Evolutionary conservation across 2,329 filamentous ascomycete genomes (phyloP), one percentile per base, ranked within the genome.

Genomic region (Byssoonygena ceratinophila): DNA sequence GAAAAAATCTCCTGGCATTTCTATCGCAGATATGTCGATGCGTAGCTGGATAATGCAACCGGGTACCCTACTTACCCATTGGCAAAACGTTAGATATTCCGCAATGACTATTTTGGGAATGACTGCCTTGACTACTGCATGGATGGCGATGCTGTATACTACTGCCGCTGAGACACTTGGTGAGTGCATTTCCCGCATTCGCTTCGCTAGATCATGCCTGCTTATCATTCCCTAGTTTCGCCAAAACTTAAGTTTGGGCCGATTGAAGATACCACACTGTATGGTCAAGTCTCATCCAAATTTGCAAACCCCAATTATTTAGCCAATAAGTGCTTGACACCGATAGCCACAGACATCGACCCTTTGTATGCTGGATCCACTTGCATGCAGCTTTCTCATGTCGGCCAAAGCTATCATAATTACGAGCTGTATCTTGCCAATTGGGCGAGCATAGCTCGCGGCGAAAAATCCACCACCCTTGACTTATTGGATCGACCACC

Each of bases 1-100:
- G 22, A 77, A 75, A 51, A 71, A 75, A 7, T 77, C 80, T 0
- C 69, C 72, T 2, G 86, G 86, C 1, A 77, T 90, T 54, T 87
- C 81, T 0, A 75, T 91, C 14, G 82, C 86, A 0, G 85, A 91
- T 61, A 79, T 90, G 71, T 83, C 78, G 14, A 88, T 91, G 84
- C 76, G 85, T 44, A 77, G 77, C 40, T 91, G 85, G 86, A 77
- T 84, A 18, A 78, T 82, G 69, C 80, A 84, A 65, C 84, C 85
- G 0, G 86, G 86, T 0, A 83, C 80, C 0, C 72, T 91, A 57
- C 71, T 91, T 18, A 85, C 83, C 0, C 81, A 87, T 59, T 84
- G 75, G 66, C 75, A 83, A 56, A 78, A 77, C 3, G 69, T 89
- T 1, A 75, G 76, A 4, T 82, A 84, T 54, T 82, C 83, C 0